These are phyloP conservation scores for Pueraria montana DNA, from an alignment of 306 rosid genomes.

Conservation along the genomic window DNA sequence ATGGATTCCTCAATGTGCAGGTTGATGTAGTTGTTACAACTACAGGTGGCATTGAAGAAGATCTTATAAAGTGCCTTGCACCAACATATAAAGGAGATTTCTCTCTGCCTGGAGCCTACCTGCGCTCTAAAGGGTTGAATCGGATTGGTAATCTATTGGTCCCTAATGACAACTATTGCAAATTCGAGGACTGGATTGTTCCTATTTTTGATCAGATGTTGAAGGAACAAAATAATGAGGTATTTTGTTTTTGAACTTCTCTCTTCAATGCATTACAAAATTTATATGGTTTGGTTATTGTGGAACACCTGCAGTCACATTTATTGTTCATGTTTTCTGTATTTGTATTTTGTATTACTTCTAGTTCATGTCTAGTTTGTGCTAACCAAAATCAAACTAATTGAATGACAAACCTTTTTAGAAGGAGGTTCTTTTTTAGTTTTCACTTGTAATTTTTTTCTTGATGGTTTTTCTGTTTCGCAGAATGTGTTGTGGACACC, in stretches of 20 bases:
- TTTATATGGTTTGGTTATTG: slow-evolving; percentile 1
- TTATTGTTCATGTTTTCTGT: not conserved
- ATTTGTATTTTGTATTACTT: too few species aligned
- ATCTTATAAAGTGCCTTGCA: slow-evolving; percentile 92
- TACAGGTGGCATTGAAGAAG: slow-evolving; percentile 95
- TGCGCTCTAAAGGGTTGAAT: slow-evolving; percentile 91
- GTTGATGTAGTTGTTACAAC: slow-evolving; percentile 94
- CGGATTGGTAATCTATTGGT: slow-evolving; percentile 94
- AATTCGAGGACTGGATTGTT: slow-evolving; percentile 96
- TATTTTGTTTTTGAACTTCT: slow-evolving; percentile 40
- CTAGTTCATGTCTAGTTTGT: not conserved
- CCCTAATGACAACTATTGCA: slow-evolving; percentile 92
- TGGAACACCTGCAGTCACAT: not conserved
- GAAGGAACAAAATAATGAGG: slow-evolving; percentile 81
- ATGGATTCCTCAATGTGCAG: slow-evolving; percentile 58
- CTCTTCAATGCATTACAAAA: not conserved
- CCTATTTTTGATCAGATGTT: slow-evolving; percentile 94
- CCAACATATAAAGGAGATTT: slow-evolving; percentile 91
- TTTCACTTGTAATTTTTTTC: slow-evolving; percentile 5
- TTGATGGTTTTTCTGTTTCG: not conserved
- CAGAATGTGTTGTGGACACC: slow-evolving; percentile 92
- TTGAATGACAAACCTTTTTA: not conserved
- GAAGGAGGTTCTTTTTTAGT: not conserved
- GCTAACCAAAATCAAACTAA: not conserved
- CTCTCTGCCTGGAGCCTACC: slow-evolving; percentile 72